A percentile compares a stretch with the other conserved stretches of the same genome.
phyloP scores from a whole-genome alignment of 768 basidiomycete genomes.

The Infundibulicybe gibba region DNA sequence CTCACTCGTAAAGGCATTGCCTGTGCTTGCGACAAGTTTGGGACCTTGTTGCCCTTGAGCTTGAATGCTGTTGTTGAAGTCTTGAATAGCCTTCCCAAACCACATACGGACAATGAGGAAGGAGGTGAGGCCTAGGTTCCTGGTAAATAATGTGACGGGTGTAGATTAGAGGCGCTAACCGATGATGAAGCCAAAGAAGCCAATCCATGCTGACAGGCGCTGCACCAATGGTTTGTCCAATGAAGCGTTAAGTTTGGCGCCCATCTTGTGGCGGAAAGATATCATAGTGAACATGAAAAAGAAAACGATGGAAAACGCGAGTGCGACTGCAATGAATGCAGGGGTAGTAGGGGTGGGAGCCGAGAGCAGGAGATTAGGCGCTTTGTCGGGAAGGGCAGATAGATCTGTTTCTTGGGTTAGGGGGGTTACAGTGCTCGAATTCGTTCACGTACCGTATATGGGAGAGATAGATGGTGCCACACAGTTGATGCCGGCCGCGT shows the following conservation, averaged over 20 bases:
- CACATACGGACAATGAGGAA: constrained; percentile 77
- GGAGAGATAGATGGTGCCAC: constrained; percentile 53
- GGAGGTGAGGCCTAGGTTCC: constrained; percentile 52
- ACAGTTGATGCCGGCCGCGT: constrained; percentile 51
- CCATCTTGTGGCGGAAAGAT: constrained; percentile 63
- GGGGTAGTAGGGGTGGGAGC: constrained; percentile 62
- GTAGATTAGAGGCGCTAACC: constrained; percentile 35
- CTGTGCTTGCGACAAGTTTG: constrained; percentile 54
- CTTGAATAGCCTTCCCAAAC: constrained; percentile 75
- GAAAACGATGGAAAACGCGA: constrained; percentile 57
- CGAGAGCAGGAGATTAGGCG: constrained; percentile 52
- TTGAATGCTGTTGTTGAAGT: constrained; percentile 66
- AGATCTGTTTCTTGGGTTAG: constrained; percentile 43
- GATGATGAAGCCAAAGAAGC: constrained; percentile 71
- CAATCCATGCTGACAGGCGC: constrained; percentile 66
- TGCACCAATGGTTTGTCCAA: constrained; percentile 60
- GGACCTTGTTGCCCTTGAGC: constrained; percentile 52
- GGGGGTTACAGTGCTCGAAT: background rate
- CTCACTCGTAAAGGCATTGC: constrained; percentile 77
- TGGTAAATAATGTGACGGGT: background rate
- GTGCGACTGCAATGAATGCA: constrained; percentile 57
- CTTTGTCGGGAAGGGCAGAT: constrained; percentile 54
- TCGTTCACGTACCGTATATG: constrained; percentile 48
- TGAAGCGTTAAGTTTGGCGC: constrained; percentile 39
- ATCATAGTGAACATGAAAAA: constrained; percentile 63